Evolutionary conservation across 176 grass and related monocot species (phyloP).

Genomic region (Oryza meridionalis): DNA sequence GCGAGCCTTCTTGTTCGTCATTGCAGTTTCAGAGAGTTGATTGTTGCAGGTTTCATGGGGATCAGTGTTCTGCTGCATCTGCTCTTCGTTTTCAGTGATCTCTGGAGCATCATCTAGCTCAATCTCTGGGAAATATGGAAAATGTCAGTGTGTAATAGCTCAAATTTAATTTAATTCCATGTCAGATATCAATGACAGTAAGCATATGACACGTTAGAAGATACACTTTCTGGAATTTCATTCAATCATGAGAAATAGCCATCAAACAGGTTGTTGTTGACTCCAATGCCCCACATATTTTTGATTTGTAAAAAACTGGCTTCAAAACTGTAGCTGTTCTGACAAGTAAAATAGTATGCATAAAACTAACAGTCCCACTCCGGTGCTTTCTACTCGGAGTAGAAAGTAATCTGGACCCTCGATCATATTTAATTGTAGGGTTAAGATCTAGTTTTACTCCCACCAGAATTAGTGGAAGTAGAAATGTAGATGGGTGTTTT

Average conservation of each 20-base stretch:
- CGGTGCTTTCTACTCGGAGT: too few species aligned
- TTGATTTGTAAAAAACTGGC: not conserved
- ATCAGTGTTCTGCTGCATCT: constrained; percentile 63
- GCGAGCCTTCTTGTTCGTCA: constrained; percentile 55
- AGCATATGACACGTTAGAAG: not conserved
- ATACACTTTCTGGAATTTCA: not conserved
- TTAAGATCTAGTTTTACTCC: too few species aligned
- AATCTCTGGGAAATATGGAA: constrained; percentile 51
- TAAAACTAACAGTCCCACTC: too few species aligned
- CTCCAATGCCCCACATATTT: not conserved
- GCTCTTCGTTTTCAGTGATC: constrained; percentile 57
- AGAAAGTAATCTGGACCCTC: too few species aligned
- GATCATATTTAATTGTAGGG: too few species aligned
- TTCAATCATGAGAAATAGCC: not conserved
- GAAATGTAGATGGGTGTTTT: too few species aligned
- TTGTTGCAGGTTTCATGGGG: constrained; percentile 71
- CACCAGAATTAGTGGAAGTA: too few species aligned
- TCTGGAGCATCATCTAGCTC: constrained; percentile 56
- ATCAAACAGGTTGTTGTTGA: not conserved
- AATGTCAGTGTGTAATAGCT: not conserved
- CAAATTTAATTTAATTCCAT: not conserved
- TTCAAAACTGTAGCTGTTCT: not conserved
- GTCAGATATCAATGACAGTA: not conserved
- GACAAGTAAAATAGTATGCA: not conserved
- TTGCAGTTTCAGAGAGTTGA: constrained; percentile 61